Evolutionary conservation across 495 filamentous ascomycete genomes (phyloP).

Genomic region (Aspergillus wentii): DNA sequence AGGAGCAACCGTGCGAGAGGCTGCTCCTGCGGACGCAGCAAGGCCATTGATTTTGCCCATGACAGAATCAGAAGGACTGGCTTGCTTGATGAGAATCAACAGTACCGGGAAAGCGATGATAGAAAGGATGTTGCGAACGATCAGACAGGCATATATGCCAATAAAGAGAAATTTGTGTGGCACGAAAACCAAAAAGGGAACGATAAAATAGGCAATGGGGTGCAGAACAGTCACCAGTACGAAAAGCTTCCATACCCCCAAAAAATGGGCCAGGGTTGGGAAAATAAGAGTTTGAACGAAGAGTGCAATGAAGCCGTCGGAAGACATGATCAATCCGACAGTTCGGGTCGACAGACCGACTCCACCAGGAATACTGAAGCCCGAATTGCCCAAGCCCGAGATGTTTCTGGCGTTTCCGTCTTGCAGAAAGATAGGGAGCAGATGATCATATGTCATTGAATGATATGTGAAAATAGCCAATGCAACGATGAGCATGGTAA

Average conservation of each 20-base stretch:
- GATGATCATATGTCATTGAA: conserved; percentile 81
- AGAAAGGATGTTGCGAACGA: conserved; percentile 67
- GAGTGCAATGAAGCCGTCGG: conserved; percentile 75
- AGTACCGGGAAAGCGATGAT: conserved; percentile 76
- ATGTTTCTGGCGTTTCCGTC: conserved; percentile 46
- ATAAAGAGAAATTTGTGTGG: conserved; percentile 53
- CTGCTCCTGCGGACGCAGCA: conserved; percentile 72
- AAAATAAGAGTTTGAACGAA: conserved; percentile 75
- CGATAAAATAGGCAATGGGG: conserved; percentile 69
- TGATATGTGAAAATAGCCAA: conserved; percentile 84
- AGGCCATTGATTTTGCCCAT: conserved; percentile 79
- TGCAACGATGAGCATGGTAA: conserved; percentile 65
- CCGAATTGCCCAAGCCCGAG: conserved; percentile 19
- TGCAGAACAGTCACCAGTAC: conserved; percentile 69
- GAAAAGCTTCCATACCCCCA: conserved; percentile 74
- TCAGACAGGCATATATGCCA: conserved; percentile 69
- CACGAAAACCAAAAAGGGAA: conserved; percentile 63
- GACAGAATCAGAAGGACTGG: conserved; percentile 59
- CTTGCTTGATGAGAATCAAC: conserved; percentile 80
- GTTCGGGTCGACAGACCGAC: conserved; percentile 67
- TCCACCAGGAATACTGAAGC: conserved; percentile 64
- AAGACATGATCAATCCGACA: conserved; percentile 73
- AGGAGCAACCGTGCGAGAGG: conserved; percentile 69
- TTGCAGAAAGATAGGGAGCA: conserved; percentile 80
- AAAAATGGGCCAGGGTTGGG: conserved; percentile 59